Evolutionary conservation across 169 alveolate genomes (phyloP), one percentile per base, ranked within the genome.

Genomic region (Theileria sp.): DNA sequence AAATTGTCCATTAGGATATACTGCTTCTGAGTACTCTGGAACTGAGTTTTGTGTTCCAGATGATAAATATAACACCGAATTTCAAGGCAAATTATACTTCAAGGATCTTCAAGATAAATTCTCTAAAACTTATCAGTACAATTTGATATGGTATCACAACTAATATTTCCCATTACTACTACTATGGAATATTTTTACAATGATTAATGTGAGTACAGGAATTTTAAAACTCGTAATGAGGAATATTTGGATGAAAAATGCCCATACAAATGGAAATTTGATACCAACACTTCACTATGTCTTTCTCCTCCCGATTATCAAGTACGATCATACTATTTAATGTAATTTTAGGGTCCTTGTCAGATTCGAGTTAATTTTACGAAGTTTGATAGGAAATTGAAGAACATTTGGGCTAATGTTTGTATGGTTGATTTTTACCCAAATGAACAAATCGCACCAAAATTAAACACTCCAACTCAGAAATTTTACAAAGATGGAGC

Each of bases 221-320:
- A 26, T 26, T 44, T 75, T 30, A 19, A 75, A 21, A 32, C 60
- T 4, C 12, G 12, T 56, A 71, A 54, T 19, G 26, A 23, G 25
- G 84, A 64, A 3, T 13, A 49, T 4, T 75, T 82, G 28, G 78
- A 80, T 19, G 38, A 69, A 19, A 6, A 10, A 4, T 91, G 94
- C 28, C 94, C 94, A 19, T 54, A 80, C 4, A 89, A 82, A 32
- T 91, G 94, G 94, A 70, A 54, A 49, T 51, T 60, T 38, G 81
- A 64, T 62, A 51, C 51, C 21, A 82, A 72, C 13, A 82, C 60
- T 28, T 82, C 64, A 21, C 70, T 75, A 61, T 91, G 94, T 49
- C 75, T 50, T 73, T 83, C 94, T 15, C 93, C 94, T 6, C 64
- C 90, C 0, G 67, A 78, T 32, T 91, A 91, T 51, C 73, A 75